Conservation (phyloP, 2,329 filamentous ascomycete genomes). For the Penicillium sp. region DNA sequence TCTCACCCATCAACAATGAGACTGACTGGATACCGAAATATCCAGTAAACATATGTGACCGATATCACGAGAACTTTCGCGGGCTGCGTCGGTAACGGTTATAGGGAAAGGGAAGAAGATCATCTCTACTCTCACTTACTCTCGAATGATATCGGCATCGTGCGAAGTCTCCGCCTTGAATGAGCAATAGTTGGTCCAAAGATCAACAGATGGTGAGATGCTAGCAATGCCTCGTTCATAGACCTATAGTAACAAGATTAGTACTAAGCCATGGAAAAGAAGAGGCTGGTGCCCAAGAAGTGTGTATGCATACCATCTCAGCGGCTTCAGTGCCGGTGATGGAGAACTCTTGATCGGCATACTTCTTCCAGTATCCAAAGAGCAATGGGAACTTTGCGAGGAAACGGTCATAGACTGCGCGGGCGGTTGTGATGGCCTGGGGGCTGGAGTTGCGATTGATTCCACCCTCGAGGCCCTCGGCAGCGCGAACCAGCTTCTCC, state of each 20-base stretch:
- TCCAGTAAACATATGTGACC: slow-evolving; percentile 37
- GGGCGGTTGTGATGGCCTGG: slow-evolving; percentile 81
- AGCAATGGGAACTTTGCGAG: slow-evolving; percentile 91
- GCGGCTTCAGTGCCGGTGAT: slow-evolving; percentile 95
- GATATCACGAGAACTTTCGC: slow-evolving; percentile 37
- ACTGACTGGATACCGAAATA: slow-evolving; percentile 30
- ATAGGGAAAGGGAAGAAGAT: slow-evolving; percentile 65
- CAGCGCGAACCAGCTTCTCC: slow-evolving; percentile 85
- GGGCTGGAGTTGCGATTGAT: slow-evolving; percentile 96
- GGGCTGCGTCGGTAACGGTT: slow-evolving; percentile 44
- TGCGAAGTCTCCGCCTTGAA: slow-evolving; percentile 99
- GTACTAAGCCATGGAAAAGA: background rate
- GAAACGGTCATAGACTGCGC: slow-evolving; percentile 87
- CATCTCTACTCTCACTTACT: slow-evolving; percentile 80
- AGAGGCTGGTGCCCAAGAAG: background rate
- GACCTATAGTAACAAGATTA: slow-evolving; percentile 55
- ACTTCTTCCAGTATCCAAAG: slow-evolving; percentile 99
- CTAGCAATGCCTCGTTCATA: slow-evolving; percentile 94
- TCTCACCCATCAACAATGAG: slow-evolving; percentile 57
- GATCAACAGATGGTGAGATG: slow-evolving; percentile 88
- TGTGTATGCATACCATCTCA: slow-evolving; percentile 69
- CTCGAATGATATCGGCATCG: slow-evolving; percentile 91
- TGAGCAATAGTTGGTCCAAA: slow-evolving; percentile 95
- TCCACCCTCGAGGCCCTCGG: slow-evolving; percentile 83
- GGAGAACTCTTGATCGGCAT: slow-evolving; percentile 94